Conservation (phyloP, 208 protist genomes). For the Leishmania mexicana region DNA sequence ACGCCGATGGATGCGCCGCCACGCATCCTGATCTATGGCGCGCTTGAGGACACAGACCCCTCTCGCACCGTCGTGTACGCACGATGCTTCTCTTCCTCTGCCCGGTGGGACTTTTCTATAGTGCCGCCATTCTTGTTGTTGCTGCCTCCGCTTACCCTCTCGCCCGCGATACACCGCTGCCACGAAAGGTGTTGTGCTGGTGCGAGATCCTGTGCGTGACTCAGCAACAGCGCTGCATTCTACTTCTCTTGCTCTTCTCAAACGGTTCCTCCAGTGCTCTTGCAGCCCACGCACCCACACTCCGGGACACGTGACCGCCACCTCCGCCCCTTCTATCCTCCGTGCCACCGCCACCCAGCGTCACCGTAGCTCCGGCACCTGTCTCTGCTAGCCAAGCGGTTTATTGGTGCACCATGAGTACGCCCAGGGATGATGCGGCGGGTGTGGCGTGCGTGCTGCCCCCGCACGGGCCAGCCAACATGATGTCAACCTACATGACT, state of each 20-base stretch:
- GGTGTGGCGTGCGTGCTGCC: conserved; percentile 21
- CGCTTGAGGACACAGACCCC: background rate
- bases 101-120: background rate
- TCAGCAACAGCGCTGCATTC: background rate
- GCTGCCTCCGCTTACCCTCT: background rate
- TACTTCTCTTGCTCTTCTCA: background rate
- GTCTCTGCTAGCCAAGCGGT: background rate
- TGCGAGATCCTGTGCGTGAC: background rate
- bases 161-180: background rate
- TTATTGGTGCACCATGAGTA: background rate
- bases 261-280: background rate
- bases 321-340: background rate
- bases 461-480: conserved; percentile 70
- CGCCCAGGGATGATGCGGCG: conserved; percentile 4
- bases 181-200: background rate
- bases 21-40: background rate
- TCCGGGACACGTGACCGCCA: background rate
- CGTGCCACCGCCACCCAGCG: background rate
- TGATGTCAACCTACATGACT: conserved; percentile 82
- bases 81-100: background rate
- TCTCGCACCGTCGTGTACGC: background rate
- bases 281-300: background rate
- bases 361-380: background rate
- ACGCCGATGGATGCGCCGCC: background rate
- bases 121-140: background rate